Evolutionary conservation across 148 eudicot genomes (phyloP), one percentile per base, ranked within the genome.

Genomic region (Diospyros lotus): DNA sequence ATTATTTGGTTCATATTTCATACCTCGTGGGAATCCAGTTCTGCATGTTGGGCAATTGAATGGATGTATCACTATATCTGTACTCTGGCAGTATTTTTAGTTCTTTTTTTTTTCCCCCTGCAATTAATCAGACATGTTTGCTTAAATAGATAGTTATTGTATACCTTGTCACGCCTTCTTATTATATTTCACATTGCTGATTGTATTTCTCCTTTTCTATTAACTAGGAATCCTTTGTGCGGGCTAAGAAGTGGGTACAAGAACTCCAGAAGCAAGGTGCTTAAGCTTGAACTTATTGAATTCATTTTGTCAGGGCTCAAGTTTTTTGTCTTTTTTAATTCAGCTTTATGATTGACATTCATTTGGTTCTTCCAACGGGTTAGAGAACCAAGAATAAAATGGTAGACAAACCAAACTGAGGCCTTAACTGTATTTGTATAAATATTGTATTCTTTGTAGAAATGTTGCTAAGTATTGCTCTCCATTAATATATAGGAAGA

Each of bases 251-350:
- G 77, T 93, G 98, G 98, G 97, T 93, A 68, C 94, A 93, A 67
- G 98, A 93, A 81, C 88, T 93, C 60, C 97, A 93, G 75, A 93
- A 93, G 85, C 98, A 93, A 93, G 98, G 98, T 92, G 70, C 53
- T 4, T 13, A 9, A 45, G 44, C 70, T 67, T 48, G 54, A 50
- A 48, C 70, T 67, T 48, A 7, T 46, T 67, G 13, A 48, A 38
- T 67, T 67, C 13, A 10, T 67, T 45, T 67, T n/a, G 6, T n/a
- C 28, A 48, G 41, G 2, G 12, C 48, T 17, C 4, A 15, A 13
- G 53, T 4, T 45, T 44, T n/a, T 66, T 52, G 9, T 46, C 41
- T 44, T 56, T 53, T 40, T 39, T 66, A 28, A 28, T 28, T 28
- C 28, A 28, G 28, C 28, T 28, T 28, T 28, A 28, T 28, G 13